phyloP scores from a whole-genome alignment of 805 yeast genomes.

The Starmerella stellata region DNA sequence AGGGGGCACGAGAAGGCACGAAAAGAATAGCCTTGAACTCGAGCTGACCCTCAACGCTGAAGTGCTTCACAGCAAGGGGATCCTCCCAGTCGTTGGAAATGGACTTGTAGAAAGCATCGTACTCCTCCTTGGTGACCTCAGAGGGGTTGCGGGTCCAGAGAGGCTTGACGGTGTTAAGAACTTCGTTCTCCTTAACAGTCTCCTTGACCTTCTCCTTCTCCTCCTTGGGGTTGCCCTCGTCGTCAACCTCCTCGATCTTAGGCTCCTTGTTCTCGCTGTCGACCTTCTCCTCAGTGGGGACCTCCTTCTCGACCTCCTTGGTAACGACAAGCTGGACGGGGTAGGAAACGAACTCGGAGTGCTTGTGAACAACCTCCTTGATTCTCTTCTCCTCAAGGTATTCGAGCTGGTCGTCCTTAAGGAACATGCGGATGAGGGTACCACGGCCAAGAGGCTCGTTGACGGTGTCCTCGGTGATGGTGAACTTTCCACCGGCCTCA shows the following conservation, averaged over 20 bases:
- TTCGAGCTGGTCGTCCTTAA: conserved; percentile 97
- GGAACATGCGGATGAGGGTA: conserved; percentile 82
- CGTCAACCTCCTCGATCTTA: conserved; percentile 59
- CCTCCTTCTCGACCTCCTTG: conserved; percentile 97
- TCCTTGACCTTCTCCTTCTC: conserved; percentile 85
- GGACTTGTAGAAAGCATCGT: conserved; percentile 97
- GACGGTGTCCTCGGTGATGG: conserved; percentile 74
- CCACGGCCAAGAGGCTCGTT: conserved; percentile 87
- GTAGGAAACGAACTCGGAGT: conserved; percentile 97
- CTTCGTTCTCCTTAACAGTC: conserved; percentile 87
- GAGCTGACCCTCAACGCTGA: conserved; percentile 98
- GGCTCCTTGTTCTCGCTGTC: conserved; percentile 50
- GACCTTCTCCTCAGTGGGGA: conserved; percentile 57
- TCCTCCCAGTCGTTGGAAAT: conserved; percentile 99
- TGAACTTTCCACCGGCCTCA: conserved; percentile 98
- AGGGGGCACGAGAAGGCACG: conserved; percentile 98
- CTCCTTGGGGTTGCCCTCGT: conserved; percentile 51
- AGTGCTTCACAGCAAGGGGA: conserved; percentile 98
- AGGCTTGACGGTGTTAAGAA: conserved; percentile 96
- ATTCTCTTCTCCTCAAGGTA: conserved; percentile 98
- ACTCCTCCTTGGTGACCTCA: conserved; percentile 94
- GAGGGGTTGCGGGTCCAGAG: conserved; percentile 98
- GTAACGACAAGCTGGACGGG: conserved; percentile 97
- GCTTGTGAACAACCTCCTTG: conserved; percentile 98
- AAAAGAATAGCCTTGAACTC: conserved; percentile 96